Evolutionary conservation across 148 eudicot species (phyloP).

Genomic region (Salicornia ramosissima): DNA sequence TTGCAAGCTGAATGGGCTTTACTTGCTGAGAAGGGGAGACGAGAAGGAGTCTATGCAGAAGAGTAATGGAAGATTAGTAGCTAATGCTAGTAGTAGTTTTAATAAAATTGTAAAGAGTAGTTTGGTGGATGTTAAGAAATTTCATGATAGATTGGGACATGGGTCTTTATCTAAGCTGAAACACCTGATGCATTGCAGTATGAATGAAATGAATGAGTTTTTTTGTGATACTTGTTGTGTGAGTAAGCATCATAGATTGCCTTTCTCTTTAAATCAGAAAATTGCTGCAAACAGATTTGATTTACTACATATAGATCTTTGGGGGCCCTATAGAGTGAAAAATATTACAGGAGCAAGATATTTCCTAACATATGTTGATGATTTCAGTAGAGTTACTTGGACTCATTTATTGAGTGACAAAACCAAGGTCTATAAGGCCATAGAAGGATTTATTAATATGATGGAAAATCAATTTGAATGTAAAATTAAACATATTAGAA

Average conservation of each 20-base stretch:
- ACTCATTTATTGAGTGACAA: background rate
- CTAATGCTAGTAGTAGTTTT: too few relatives aligned
- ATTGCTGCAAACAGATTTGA: background rate
- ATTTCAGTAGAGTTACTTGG: background rate
- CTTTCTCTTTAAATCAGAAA: background rate
- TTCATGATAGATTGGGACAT: conserved; percentile 1
- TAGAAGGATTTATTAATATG: background rate
- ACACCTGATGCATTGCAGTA: background rate
- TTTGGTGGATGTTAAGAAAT: too few relatives aligned
- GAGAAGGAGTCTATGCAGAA: too few relatives aligned
- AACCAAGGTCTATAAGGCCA: background rate
- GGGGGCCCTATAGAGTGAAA: background rate
- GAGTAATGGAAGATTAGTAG: too few relatives aligned
- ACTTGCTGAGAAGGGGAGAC: too few relatives aligned
- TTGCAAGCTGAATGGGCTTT: too few relatives aligned
- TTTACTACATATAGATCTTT: background rate
- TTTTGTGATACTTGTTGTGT: background rate
- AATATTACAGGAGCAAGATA: background rate
- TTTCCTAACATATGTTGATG: background rate
- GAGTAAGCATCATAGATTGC: background rate
- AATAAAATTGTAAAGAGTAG: too few relatives aligned
- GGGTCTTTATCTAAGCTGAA: background rate
- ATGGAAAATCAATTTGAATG: background rate
- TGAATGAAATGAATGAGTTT: too few relatives aligned
- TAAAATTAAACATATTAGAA: background rate